Evolutionary conservation across 164 flowering plant genomes (phyloP).

Genomic region (Stephania japonica): DNA sequence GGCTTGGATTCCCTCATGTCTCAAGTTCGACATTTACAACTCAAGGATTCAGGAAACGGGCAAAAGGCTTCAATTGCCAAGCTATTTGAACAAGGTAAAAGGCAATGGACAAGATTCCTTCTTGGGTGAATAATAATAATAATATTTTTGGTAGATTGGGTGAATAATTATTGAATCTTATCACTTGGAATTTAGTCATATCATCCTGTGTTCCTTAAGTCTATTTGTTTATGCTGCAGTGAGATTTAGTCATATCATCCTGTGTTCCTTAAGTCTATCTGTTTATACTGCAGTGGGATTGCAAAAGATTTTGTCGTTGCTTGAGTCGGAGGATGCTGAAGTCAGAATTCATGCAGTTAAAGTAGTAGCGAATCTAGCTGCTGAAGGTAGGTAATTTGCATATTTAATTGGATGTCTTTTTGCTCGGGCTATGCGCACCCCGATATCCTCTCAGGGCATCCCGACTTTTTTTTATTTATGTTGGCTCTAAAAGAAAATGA

Average conservation of each 20-base stretch:
- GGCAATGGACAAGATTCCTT: neutral
- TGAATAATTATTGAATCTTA: neutral
- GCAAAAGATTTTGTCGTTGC: conserved; percentile 91
- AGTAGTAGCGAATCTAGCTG: conserved; percentile 96
- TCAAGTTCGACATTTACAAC: conserved; percentile 48
- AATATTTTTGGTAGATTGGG: too few species aligned
- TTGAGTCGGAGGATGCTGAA: conserved; percentile 89
- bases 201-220: neutral
- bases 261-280: neutral
- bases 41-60: conserved; percentile 53
- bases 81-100: conserved; percentile 88
- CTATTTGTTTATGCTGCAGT: conserved; percentile 37
- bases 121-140: too few species aligned
- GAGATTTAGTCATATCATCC: too few species aligned
- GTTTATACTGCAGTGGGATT: conserved; percentile 64
- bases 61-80: conserved; percentile 78
- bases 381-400: conserved; percentile 61
- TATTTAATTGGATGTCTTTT: too few species aligned
- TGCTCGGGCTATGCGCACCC: too few species aligned
- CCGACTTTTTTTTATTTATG: too few species aligned
- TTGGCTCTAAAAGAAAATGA: too few species aligned
- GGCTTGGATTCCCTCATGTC: conserved; percentile 50
- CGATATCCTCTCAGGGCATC: too few species aligned
- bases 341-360: conserved; percentile 96
- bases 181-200: neutral